A percentile compares a stretch with the other conserved stretches of the same genome.
phyloP scores from a whole-genome alignment of 164 flowering plant genomes.

The Cinnamomum micranthum region DNA sequence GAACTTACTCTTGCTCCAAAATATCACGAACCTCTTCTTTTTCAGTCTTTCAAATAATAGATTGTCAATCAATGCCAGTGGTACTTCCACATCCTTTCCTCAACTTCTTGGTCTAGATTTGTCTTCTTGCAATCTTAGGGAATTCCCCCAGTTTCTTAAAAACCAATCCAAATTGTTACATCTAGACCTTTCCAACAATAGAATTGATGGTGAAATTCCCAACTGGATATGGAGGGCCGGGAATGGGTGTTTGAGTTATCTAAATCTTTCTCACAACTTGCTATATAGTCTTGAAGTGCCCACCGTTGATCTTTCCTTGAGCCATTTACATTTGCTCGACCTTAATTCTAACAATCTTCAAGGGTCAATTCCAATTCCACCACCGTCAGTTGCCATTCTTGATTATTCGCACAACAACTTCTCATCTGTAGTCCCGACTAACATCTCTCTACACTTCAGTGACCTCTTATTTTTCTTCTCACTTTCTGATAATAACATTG shows the following conservation, averaged over 20 bases:
- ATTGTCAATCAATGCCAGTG: neutral
- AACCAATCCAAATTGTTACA: constrained; percentile 19
- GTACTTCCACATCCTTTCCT: constrained; percentile 9
- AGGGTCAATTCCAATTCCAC: neutral
- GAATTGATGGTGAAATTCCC: constrained; percentile 33
- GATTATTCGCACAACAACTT: neutral
- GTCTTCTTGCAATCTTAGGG: constrained; percentile 31
- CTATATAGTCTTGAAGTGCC: neutral
- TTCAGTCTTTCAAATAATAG: constrained; percentile 34
- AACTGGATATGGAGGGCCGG: constrained; percentile 23
- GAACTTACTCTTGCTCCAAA: constrained; percentile 6
- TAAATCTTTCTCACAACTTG: neutral
- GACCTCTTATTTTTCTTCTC: neutral
- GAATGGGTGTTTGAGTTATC: neutral
- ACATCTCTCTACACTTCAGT: neutral
- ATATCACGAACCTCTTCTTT: constrained; percentile 11
- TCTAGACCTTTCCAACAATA: constrained; percentile 43
- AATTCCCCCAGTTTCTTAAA: constrained; percentile 26
- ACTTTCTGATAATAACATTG: neutral
- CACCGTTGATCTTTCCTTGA: neutral
- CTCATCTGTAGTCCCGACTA: neutral
- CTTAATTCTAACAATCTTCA: neutral
- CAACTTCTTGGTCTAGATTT: constrained; percentile 23
- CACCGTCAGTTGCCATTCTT: neutral
- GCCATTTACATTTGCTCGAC: neutral